Base-by-base conservation (phyloP, 2,329 filamentous ascomycete species). In the Sporothrix brunneoviolacea region DNA sequence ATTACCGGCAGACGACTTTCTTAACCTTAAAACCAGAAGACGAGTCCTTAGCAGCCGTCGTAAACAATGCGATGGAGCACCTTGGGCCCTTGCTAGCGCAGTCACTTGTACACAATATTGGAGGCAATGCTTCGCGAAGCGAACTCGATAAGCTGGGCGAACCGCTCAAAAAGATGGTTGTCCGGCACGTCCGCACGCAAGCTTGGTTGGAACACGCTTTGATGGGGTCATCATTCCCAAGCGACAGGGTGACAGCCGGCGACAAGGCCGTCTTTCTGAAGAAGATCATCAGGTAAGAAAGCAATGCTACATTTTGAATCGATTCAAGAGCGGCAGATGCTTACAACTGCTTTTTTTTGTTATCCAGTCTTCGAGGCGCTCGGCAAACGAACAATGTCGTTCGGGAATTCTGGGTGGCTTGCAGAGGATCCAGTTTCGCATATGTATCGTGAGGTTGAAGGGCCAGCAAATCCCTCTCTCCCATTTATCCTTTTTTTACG, bases 141-240 rank as follows among this genome's bases (percentile, higher is more conserved):
- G 86, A 91, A 60, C 70, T 91, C 0, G 85, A 89, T 58, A 82
- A 77, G 58, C 67, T 90, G 6, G 77, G 77, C 49, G 84, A 88
- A 52, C 85, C 84, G 2, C 69, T 90, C 4, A 87, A 84, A 66
- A 86, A 82, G 61, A 70, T 90, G 19, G 71, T 85, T 2, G 71
- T 71, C 33, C 70, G 75, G 30, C 74, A 83, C 52, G 68, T 74
- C 1, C 69, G 71, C 49, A 72, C 82, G 4, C 80, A 77, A 57
- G 64, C 65, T 27, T 87, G 84, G 83, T 69, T 89, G 2, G 77
- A 84, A 53, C 66, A 70, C 4, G 82, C 82, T 1, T 64, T 89
- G 32, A 62, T 71, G 28, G 70, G 74, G 47, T 70, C 73, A 0
- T 68, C 71, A 3, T 83, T 84, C 55, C 79, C 80, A 0, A 80